Evolutionary conservation across 177 flowering plant genomes (phyloP), one percentile per base, ranked within the genome.

Genomic region (Telopea speciosissima): DNA sequence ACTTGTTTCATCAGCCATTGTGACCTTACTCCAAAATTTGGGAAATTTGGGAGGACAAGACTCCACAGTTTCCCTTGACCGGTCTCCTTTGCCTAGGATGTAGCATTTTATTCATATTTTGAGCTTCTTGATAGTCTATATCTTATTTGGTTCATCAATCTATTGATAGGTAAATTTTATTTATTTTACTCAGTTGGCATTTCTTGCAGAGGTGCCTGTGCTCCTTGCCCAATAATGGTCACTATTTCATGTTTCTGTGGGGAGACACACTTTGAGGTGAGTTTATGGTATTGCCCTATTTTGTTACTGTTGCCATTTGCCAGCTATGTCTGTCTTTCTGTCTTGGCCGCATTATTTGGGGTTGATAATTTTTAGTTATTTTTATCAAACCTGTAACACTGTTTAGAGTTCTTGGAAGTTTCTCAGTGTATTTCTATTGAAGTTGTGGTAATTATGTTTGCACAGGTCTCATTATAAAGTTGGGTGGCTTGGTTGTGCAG

Each of bases 211-310:
- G 97, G 97, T 77, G 65, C 91, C 49, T 93, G 98, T 82, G 91
- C 98, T 81, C 96, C 98, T 74, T 93, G 98, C 78, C 98, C 98
- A 2, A 17, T 91, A 72, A 89, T 90, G 97, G 94, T 93, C 79
- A 84, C 88, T 58, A 88, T 91, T 54, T 85, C 98, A 67, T 93
- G 98, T 79, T 78, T 78, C 21, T 93, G 96, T 78, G 92, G 96
- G 1, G 85, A 86, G 76, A 90, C 97, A 68, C 89, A 80, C 54
- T 90, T 91, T 72, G 98, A 91, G 96, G 98, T 91, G 77, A 79
- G 83, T 65, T 31, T 44, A 71, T 67, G 23, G n/a, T 68, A 49
- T 52, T 66, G 11, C 9, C 40, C 59, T 22, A 66, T 42, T 69
- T 14, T 31, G n/a, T 64, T 61, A 5, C 8, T 60, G 6, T 1